Percentiles rank a stretch among this genome's conserved stretches.
Conservation (phyloP, 495 filamentous ascomycete genomes). For the Opeltia flavorubescens region DNA sequence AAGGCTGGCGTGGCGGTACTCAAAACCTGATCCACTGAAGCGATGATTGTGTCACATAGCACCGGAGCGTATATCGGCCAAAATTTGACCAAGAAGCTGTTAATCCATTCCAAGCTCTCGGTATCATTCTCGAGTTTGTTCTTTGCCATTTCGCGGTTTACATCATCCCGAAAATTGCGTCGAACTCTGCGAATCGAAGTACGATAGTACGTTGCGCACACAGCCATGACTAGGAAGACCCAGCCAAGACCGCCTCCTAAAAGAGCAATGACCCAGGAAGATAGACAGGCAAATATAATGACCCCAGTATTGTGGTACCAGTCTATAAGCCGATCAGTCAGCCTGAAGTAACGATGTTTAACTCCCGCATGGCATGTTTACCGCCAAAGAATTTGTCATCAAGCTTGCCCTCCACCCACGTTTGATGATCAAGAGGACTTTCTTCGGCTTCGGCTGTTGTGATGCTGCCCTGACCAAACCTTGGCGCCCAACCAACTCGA, state of each 20-base stretch:
- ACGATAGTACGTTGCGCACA: conserved; percentile 88
- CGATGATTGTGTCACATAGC: conserved; percentile 80
- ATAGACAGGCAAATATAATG: conserved; percentile 82
- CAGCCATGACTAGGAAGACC: conserved; percentile 84
- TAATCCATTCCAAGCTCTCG: conserved; percentile 97
- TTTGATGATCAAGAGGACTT: conserved; percentile 73
- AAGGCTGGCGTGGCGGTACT: conserved; percentile 84
- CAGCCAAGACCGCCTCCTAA: conserved; percentile 85
- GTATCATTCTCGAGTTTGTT: conserved; percentile 78
- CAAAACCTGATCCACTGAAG: conserved; percentile 86
- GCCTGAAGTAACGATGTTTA: background rate
- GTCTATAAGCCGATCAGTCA: conserved; percentile 28
- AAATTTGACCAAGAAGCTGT: conserved; percentile 95
- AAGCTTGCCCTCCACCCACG: conserved; percentile 69
- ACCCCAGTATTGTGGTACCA: conserved; percentile 96
- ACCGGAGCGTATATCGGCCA: conserved; percentile 98
- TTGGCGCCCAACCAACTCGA: conserved; percentile 76
- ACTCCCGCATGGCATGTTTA: conserved; percentile 16
- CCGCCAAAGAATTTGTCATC: conserved; percentile 88
- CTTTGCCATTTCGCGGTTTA: conserved; percentile 85
- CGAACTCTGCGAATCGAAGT: conserved; percentile 88
- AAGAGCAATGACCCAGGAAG: conserved; percentile 78
- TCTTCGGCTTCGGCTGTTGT: conserved; percentile 40
- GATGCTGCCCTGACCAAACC: conserved; percentile 48
- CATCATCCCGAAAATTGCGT: conserved; percentile 90